Percentiles rank a stretch among this genome's conserved stretches.
phyloP scores from a whole-genome alignment of 2,329 filamentous ascomycete genomes.

The Cadophora luteo-olivacea region DNA sequence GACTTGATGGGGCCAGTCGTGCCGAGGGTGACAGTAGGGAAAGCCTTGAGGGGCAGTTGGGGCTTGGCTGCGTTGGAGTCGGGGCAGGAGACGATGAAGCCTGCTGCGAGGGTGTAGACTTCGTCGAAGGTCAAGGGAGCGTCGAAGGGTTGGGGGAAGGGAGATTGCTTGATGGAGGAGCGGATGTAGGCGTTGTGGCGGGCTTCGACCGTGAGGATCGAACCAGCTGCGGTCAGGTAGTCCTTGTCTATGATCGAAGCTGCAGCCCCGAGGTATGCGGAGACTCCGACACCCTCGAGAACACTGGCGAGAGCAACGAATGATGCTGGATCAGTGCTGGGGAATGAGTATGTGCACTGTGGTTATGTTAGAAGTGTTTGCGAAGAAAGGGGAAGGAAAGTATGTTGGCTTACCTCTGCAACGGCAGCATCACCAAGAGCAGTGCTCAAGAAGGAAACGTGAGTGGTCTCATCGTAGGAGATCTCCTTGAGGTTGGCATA shows the following conservation, averaged over 20 bases:
- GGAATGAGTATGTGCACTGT: constrained; percentile 62
- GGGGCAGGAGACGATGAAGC: constrained; percentile 62
- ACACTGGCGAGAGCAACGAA: constrained; percentile 60
- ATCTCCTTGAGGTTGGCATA: constrained; percentile 61
- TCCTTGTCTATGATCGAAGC: constrained; percentile 60
- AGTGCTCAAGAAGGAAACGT: constrained; percentile 62
- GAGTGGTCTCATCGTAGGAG: constrained; percentile 52
- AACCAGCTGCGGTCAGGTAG: constrained; percentile 66
- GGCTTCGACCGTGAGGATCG: constrained; percentile 69
- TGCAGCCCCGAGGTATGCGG: constrained; percentile 67
- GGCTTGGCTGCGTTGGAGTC: constrained; percentile 53
- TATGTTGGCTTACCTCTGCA: constrained; percentile 39
- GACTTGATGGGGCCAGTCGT: constrained; percentile 34
- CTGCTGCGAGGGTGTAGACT: constrained; percentile 69
- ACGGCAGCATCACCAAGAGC: constrained; percentile 59
- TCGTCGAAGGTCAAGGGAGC: constrained; percentile 62
- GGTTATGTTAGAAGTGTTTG: background rate
- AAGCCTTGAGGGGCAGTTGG: constrained; percentile 63
- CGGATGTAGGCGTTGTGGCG: constrained; percentile 69
- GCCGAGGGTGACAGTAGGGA: constrained; percentile 54
- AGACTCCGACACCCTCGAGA: constrained; percentile 64
- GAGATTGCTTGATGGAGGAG: constrained; percentile 52
- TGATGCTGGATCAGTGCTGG: constrained; percentile 51
- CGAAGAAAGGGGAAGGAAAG: no score
- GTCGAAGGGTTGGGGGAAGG: constrained; percentile 67